Base-by-base conservation (phyloP, 2,329 filamentous ascomycete species). In the Cercospora beticola region DNA sequence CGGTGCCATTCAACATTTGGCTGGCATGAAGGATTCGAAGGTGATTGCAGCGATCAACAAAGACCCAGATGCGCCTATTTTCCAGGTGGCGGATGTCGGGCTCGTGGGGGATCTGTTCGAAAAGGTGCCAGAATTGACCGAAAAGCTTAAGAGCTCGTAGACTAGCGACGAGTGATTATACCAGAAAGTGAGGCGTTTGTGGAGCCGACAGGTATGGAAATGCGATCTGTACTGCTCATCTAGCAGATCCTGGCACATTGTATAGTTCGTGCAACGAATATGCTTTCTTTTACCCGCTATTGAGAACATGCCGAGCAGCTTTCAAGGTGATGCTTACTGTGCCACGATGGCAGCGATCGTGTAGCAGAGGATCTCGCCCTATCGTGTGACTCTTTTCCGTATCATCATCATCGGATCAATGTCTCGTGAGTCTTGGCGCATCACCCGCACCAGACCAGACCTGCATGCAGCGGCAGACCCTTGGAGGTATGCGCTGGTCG, bases 11-110 rank as follows among this genome's bases (percentile, higher is more conserved):
- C 95, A 99, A 83, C 95, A 99, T 85, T 82, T 99, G 82, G 95
- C 95, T 33, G 95, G 95, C 79, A 99, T 99, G 95, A 99, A 99
- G 87, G 95, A 99, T 79, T 97, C 93, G 85, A 99, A 99, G 85
- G 95, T 99, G 68, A 99, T 99, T 83, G 95, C 94, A 23, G 93
- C 93, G 14, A 98, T 99, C 79, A 99, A 99, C 86, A 99, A 99
- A 85, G 95, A 99, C 78, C 85, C 89, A 4, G 95, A 99, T 81
- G 95, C 95, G 67, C 95, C 95, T 31, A 99, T 99, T 75, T 99
- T 99, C 86, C 95, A 99, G 82, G 89, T 99, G 68, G 95, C 95
- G 4, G 95, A 99, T 81, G 93, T 98, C 64, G 95, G 95, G 12
- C 84, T 99, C 63, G 94, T 99, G 5, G 94, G 94, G 49, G 95